Evolutionary conservation across 495 filamentous ascomycete genomes (phyloP), one percentile per base, ranked within the genome.

Genomic region (Amorphotheca resinae): DNA sequence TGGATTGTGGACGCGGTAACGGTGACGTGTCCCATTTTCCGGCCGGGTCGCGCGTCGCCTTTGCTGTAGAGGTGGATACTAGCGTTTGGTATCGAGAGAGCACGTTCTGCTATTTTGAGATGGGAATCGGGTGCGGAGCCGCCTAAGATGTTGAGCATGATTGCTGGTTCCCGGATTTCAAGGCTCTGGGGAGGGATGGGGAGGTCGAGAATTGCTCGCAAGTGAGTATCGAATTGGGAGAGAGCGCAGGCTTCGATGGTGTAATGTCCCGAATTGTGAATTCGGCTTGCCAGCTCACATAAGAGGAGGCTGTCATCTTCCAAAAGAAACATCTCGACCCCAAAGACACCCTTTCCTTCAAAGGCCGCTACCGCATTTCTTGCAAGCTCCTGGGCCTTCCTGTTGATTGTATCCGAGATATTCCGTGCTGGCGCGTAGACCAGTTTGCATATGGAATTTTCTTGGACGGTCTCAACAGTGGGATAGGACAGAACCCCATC

Each of bases 81-180:
- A 39, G 72, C 79, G 56, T 66, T 75, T 43, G 67, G 67, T 46
- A 68, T 73, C 41, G 64, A 64, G n/a, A 79, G 64, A 7, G 88
- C 82, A 21, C 68, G 65, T 38, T 72, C 61, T 11, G 79, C 77
- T 33, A 93, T 66, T 32, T 66, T 54, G 21, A 80, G 63, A 61
- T 95, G 89, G 12, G 84, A 82, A 45, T 79, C 63, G 3, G 74
- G 62, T 1, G 68, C 63, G 20, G 74, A 65, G 39, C 88, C 87
- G 31, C 91, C 91, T 31, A 98, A 77, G 46, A 98, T 85, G 64
- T 98, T 98, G 38, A 96, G 77, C 91, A 98, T 98, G 54, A 98
- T 84, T 18, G 77, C 73, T 9, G 68, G 65, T 28, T 28, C 25
- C 11, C 25, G 25, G 39, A 88, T 65, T 21, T 71, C 60, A 12